phyloP scores from a whole-genome alignment of 192 early-diverging fungal species.

The Coemansia sp. region DNA sequence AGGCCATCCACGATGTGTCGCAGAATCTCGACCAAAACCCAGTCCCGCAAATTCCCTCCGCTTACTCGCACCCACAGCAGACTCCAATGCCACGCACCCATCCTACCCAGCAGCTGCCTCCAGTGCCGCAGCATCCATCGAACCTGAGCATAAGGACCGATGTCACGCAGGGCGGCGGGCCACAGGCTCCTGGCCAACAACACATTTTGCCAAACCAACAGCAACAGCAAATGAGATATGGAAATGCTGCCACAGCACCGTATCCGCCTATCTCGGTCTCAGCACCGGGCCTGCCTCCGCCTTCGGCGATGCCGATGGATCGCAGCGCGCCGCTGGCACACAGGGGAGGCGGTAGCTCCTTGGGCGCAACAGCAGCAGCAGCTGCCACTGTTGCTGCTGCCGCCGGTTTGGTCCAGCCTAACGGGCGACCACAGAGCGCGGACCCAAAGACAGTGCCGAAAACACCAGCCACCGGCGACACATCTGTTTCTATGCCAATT shows the following conservation, averaged over 20 bases:
- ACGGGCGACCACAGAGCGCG: background rate
- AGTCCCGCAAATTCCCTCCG: slow-evolving; percentile 38
- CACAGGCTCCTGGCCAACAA: background rate
- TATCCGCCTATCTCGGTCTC: background rate
- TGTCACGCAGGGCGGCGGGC: background rate
- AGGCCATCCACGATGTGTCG: slow-evolving; percentile 23
- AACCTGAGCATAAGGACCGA: slow-evolving; percentile 22
- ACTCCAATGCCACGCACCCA: background rate
- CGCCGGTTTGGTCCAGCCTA: background rate
- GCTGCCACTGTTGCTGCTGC: background rate
- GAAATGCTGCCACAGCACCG: background rate
- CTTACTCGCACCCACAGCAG: slow-evolving; percentile 5
- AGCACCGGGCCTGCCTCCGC: background rate
- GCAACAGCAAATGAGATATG: background rate
- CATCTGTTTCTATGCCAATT: background rate
- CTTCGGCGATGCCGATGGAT: background rate
- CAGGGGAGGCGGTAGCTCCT: background rate
- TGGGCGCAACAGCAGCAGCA: too few species aligned
- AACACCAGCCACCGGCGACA: slow-evolving; percentile 1
- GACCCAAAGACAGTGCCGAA: background rate
- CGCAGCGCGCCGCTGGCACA: background rate
- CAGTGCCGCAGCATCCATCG: background rate
- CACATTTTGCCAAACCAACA: background rate
- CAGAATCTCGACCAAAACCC: slow-evolving; percentile 31
- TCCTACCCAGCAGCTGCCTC: slow-evolving; percentile 13